Evolutionary conservation across 345 rosid genomes (phyloP).

Genomic region (Eucalyptus cloeziana): DNA sequence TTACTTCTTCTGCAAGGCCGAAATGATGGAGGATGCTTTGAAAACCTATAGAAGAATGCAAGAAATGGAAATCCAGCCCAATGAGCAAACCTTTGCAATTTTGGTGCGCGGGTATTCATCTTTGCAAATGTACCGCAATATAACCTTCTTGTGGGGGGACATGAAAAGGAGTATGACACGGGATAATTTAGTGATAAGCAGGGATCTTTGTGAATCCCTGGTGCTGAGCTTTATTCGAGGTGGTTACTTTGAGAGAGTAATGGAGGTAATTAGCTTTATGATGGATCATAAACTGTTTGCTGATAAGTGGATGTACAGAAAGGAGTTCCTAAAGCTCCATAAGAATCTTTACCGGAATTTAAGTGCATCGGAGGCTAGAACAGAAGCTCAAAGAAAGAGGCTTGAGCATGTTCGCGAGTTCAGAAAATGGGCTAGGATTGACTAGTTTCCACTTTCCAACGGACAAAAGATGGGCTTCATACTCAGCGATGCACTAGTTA

Average conservation of each 20-base stretch:
- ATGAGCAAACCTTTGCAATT: conserved; percentile 44
- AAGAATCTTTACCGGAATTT: conserved; percentile 56
- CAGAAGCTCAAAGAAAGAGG: conserved; percentile 63
- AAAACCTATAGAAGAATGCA: conserved; percentile 45
- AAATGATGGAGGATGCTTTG: conserved; percentile 70
- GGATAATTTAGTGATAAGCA: conserved; percentile 19
- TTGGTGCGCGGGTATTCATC: conserved; percentile 45
- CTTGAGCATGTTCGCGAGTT: conserved; percentile 45
- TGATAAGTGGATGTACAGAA: conserved; percentile 50
- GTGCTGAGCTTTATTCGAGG: conserved; percentile 63
- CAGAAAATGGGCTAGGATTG: conserved; percentile 47
- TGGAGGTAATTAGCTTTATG: conserved; percentile 60
- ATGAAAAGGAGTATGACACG: conserved; percentile 42
- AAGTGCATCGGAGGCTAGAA: conserved; percentile 35
- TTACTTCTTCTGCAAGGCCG: conserved; percentile 74
- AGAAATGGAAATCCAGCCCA: conserved; percentile 34
- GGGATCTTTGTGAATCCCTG: conserved; percentile 63
- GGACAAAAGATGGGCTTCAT: neutral
- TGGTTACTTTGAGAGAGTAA: conserved; percentile 88
- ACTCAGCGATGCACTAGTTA: neutral
- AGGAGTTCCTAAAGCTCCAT: conserved; percentile 65
- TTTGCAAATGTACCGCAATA: conserved; percentile 47
- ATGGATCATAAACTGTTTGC: conserved; percentile 23
- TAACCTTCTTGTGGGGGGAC: conserved; percentile 81
- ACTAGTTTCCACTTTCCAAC: neutral